Base-by-base conservation (phyloP, 768 basidiomycete species). In the Mycena leptocephala region DNA sequence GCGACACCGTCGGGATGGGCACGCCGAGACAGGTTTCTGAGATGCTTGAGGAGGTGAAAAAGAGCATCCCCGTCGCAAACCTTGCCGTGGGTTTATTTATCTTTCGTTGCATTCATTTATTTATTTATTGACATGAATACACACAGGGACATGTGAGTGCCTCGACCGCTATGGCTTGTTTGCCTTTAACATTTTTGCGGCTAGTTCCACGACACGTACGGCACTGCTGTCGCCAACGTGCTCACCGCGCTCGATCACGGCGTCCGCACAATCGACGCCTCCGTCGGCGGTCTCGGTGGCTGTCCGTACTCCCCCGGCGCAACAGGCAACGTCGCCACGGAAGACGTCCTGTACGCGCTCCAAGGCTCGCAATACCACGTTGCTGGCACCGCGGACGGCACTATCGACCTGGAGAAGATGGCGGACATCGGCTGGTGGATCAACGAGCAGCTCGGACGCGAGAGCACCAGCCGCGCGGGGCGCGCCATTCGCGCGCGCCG, bases 271-370 rank as follows among this genome's bases (percentile, higher is more conserved):
- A 90, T 99, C 53, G 97, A 95, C 81, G 88, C 95, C 2, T 93
- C 95, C 0, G 92, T 98, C 22, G 96, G 94, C 22, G 97, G 97
- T 0, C 92, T 99, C 1, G 97, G 98, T 4, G 97, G 97, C 22
- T 99, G 98, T 81, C 97, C 97, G 3, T 99, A 96, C 84, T 97
- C 97, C 1, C 98, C 97, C 2, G 97, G 97, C 7, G 97, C 97
- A 18, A 97, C 96, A 0, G 97, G 98, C 20, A 98, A 98, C 79
- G 95, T 98, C 22, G 94, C 96, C 0, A 99, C 98, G 0, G 97
- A 99, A 79, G 95, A 98, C 78, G 92, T 98, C 0, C 88, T 98
- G 11, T 97, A 98, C 76, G 94, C 95, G 0, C 89, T 99, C 10
- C 90, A 88, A 79, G 92, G 86, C 64, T 93, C 93, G 13, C 88